Evolutionary conservation across 2,329 filamentous ascomycete genomes (phyloP).

Genomic region (Ramularia endophylla): DNA sequence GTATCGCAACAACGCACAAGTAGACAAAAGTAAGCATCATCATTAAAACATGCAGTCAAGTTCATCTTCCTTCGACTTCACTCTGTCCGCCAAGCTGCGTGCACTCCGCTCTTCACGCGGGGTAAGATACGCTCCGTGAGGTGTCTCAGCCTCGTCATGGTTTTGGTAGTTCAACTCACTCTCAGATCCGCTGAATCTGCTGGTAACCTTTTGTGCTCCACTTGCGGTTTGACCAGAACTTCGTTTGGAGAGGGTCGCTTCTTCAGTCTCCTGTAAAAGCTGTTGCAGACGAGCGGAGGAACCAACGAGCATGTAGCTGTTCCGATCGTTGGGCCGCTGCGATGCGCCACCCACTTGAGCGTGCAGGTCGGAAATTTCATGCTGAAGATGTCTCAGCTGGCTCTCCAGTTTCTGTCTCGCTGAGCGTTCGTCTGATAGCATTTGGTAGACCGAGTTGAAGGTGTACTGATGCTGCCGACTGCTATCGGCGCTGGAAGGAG

Average conservation of each 20-base stretch:
- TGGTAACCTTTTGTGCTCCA: constrained; percentile 9
- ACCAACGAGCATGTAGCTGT: constrained; percentile 22
- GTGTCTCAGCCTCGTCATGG: constrained; percentile 13
- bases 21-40: too few species aligned
- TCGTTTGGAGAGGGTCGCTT: constrained; percentile 12
- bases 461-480: constrained; percentile 20
- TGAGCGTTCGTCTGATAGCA: constrained; percentile 33
- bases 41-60: too few species aligned
- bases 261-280: constrained; percentile 23
- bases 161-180: constrained; percentile 13
- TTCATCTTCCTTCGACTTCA: too few species aligned
- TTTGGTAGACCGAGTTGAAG: constrained; percentile 33
- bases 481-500: background rate
- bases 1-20: too few species aligned
- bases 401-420: constrained; percentile 31
- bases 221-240: constrained; percentile 9
- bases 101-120: constrained; percentile 23
- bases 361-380: constrained; percentile 28
- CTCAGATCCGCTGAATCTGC: constrained; percentile 23
- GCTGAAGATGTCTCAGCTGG: constrained; percentile 25
- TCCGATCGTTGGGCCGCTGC: constrained; percentile 20
- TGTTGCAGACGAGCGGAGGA: constrained; percentile 23
- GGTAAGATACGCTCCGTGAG: constrained; percentile 25
- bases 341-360: constrained; percentile 21
- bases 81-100: too few species aligned